Conservation (phyloP, 345 rosid genomes). For the Populus pruinosa region DNA sequence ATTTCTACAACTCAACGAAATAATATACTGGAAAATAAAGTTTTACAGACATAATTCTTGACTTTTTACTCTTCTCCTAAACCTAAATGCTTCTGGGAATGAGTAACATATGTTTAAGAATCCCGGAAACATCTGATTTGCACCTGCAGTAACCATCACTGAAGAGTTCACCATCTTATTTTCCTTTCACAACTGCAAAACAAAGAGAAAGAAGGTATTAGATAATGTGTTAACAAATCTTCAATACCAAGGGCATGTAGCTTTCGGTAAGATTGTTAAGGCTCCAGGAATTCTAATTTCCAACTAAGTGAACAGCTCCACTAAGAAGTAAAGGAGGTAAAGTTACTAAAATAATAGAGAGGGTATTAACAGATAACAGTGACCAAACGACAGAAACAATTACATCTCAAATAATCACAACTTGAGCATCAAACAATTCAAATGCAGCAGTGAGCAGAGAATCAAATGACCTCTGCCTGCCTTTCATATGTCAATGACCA, state of each 20-base stretch:
- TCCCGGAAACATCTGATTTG: conserved; percentile 65
- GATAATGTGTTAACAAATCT: neutral
- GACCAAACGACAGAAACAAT: neutral
- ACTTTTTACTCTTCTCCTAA: neutral
- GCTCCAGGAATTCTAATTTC: neutral
- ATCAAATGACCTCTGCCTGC: conserved; percentile 4
- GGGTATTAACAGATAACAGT: neutral
- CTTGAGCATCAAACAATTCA: neutral
- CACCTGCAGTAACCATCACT: conserved; percentile 97
- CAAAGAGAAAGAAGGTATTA: conserved; percentile 5
- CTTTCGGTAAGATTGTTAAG: neutral
- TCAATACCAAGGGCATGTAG: neutral
- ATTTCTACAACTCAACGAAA: neutral
- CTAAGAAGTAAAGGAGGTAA: too few relatives aligned
- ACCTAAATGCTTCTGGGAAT: neutral
- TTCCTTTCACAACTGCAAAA: conserved; percentile 58
- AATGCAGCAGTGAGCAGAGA: conserved; percentile 4
- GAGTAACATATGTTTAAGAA: conserved; percentile 4
- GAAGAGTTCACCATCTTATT: conserved; percentile 70
- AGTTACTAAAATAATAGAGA: neutral
- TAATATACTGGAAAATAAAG: neutral
- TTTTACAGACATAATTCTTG: neutral
- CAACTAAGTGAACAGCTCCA: neutral
- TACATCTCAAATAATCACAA: neutral
- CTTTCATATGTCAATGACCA: conserved; percentile 1